Evolutionary conservation across 768 basidiomycete species (phyloP).

Genomic region (Tricholoma flavovirens): DNA sequence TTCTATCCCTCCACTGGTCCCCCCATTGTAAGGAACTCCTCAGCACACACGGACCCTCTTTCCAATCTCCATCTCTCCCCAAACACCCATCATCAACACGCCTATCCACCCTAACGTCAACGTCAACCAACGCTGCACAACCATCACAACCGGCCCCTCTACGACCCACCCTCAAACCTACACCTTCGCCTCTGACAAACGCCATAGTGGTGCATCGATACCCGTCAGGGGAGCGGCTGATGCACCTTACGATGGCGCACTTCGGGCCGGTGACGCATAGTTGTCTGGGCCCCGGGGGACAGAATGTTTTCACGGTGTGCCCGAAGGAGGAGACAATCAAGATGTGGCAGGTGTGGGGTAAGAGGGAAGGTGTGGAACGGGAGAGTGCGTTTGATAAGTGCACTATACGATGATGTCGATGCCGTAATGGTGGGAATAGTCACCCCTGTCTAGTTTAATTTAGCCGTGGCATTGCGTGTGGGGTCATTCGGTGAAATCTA

Average conservation of each 20-base stretch:
- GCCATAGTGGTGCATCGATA: slow-evolving; percentile 70
- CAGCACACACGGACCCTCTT: slow-evolving; percentile 75
- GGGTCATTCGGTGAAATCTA: too few species aligned
- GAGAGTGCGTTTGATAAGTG: slow-evolving; percentile 43
- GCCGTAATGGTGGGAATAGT: neutral
- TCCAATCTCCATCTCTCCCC: slow-evolving; percentile 45
- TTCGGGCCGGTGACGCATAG: slow-evolving; percentile 50
- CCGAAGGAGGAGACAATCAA: slow-evolving; percentile 64
- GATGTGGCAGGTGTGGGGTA: slow-evolving; percentile 68
- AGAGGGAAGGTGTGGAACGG: slow-evolving; percentile 24
- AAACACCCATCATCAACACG: slow-evolving; percentile 2
- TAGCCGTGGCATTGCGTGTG: too few species aligned
- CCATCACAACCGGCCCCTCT: slow-evolving; percentile 19
- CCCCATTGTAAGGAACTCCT: slow-evolving; percentile 83
- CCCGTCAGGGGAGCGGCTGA: slow-evolving; percentile 47
- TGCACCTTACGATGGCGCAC: slow-evolving; percentile 56
- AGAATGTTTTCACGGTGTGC: slow-evolving; percentile 58
- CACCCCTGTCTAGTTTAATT: too few species aligned
- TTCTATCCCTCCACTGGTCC: slow-evolving; percentile 68
- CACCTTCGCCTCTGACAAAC: slow-evolving; percentile 52
- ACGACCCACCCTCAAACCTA: slow-evolving; percentile 39
- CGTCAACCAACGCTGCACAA: slow-evolving; percentile 17
- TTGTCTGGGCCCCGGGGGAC: slow-evolving; percentile 58
- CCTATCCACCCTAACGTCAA: neutral
- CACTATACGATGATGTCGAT: slow-evolving; percentile 33